phyloP scores from a whole-genome alignment of 2,329 filamentous ascomycete genomes.

The Corynespora cassiicola region DNA sequence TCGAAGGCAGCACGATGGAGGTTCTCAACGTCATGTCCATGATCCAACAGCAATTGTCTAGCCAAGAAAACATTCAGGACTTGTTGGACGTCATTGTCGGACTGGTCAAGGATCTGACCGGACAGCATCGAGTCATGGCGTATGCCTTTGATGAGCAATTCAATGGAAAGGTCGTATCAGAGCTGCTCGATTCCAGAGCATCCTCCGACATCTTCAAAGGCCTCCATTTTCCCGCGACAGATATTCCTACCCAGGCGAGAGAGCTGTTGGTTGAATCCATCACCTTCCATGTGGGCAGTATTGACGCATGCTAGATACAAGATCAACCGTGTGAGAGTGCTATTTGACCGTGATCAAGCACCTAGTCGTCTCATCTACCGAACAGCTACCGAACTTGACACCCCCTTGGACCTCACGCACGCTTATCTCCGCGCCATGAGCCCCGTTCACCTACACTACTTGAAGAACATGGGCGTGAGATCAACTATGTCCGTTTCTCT shows the following conservation, averaged over 20 bases:
- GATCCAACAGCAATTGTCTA: constrained; percentile 8
- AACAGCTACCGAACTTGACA: constrained; percentile 3
- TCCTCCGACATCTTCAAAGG: constrained; percentile 9
- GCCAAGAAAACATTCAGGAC: background rate
- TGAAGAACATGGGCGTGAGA: constrained; percentile 10
- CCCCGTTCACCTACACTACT: constrained; percentile 12
- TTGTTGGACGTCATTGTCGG: constrained; percentile 9
- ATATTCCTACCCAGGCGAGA: constrained; percentile 11
- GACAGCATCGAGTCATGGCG: constrained; percentile 8
- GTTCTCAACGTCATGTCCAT: constrained; percentile 10
- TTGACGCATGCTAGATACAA: no score
- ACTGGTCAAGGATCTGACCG: constrained; percentile 7
- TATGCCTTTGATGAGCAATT: constrained; percentile 12
- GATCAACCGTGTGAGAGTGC: constrained; percentile 10
- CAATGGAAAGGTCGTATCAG: constrained; percentile 12
- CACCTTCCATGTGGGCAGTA: no score
- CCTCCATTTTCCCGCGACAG: constrained; percentile 11
- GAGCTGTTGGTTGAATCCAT: no score
- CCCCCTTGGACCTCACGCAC: constrained; percentile 10
- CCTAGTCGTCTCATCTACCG: constrained; percentile 10
- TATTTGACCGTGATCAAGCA: constrained; percentile 10
- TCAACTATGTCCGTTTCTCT: constrained; percentile 14
- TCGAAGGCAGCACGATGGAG: constrained; percentile 10
- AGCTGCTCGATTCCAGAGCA: constrained; percentile 8
- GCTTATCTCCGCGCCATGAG: constrained; percentile 15